Evolutionary conservation across 768 basidiomycete genomes (phyloP).

Genomic region (Brasilioporus rufonigricans): DNA sequence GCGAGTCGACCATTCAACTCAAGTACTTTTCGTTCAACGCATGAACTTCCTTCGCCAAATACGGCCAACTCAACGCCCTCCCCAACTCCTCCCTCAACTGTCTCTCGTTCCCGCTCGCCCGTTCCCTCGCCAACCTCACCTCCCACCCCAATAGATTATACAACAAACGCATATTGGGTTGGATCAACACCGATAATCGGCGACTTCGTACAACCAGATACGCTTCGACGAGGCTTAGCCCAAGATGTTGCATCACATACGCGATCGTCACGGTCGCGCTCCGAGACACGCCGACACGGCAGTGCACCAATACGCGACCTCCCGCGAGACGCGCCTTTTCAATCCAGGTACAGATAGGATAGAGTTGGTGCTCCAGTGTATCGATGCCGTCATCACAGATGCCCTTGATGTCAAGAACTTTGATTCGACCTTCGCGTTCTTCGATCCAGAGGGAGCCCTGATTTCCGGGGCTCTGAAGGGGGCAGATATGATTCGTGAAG

Average conservation of each 20-base stretch:
- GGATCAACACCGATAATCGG: slow-evolving; percentile 84
- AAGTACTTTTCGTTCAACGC: slow-evolving; percentile 84
- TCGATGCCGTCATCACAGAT: slow-evolving; percentile 97
- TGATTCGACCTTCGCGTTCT: slow-evolving; percentile 84
- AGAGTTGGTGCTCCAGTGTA: slow-evolving; percentile 84
- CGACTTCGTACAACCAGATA: slow-evolving; percentile 92
- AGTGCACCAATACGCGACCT: slow-evolving; percentile 92
- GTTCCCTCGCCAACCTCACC: slow-evolving; percentile 80
- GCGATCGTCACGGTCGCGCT: slow-evolving; percentile 96
- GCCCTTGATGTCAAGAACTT: slow-evolving; percentile 88
- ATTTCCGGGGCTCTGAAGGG: slow-evolving; percentile 42
- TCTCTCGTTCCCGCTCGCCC: slow-evolving; percentile 51
- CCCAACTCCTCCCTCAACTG: slow-evolving; percentile 58
- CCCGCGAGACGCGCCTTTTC: slow-evolving; percentile 78
- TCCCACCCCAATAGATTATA: slow-evolving; percentile 97
- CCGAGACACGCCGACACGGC: slow-evolving; percentile 97
- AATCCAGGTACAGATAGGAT: slow-evolving; percentile 91
- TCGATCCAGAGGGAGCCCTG: slow-evolving; percentile 85
- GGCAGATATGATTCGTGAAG: slow-evolving; percentile 10
- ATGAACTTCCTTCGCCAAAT: slow-evolving; percentile 81
- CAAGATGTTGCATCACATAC: slow-evolving; percentile 93
- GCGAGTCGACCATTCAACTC: slow-evolving; percentile 32
- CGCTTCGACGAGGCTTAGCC: slow-evolving; percentile 84
- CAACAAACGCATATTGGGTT: slow-evolving; percentile 94
- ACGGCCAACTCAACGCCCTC: slow-evolving; percentile 79